phyloP scores from a whole-genome alignment of 2,329 filamentous ascomycete species.

The Alternaria panax region DNA sequence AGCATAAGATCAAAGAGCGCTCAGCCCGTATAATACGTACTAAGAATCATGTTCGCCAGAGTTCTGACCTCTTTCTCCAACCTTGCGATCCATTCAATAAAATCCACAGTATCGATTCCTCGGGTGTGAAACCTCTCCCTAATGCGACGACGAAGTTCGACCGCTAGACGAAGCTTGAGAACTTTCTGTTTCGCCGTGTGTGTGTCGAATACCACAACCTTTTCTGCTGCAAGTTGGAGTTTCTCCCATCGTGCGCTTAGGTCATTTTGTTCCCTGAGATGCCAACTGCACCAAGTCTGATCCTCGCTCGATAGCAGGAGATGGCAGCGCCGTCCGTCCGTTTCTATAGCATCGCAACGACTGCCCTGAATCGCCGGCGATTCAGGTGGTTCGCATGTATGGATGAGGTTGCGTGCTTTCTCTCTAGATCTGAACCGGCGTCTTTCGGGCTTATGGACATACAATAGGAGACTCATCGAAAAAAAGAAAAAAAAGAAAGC shows the following conservation, averaged over 20 bases:
- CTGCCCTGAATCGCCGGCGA: not conserved
- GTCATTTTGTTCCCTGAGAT: constrained; percentile 25
- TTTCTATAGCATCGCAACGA: not conserved
- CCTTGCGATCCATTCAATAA: constrained; percentile 33
- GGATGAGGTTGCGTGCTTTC: not conserved
- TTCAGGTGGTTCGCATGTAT: not conserved
- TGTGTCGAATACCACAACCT: constrained; percentile 16
- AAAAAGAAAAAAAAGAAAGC: not conserved
- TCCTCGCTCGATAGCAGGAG: not conserved
- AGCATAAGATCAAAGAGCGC: not conserved
- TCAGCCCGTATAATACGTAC: not conserved
- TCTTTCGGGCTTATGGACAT: not conserved
- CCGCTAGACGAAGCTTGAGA: constrained; percentile 28
- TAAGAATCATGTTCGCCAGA: constrained; percentile 28
- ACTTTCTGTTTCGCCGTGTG: constrained; percentile 30
- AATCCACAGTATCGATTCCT: constrained; percentile 27
- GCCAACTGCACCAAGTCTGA: constrained; percentile 2
- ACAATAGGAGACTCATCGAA: not conserved
- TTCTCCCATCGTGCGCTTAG: constrained; percentile 27
- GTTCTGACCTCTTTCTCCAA: constrained; percentile 29
- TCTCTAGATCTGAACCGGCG: not conserved
- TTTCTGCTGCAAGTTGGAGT: constrained; percentile 24
- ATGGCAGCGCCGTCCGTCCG: not conserved
- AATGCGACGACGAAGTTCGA: constrained; percentile 31
- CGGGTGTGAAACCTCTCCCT: constrained; percentile 32